A percentile compares a stretch with the other conserved stretches of the same genome.
These are phyloP conservation scores for Nemania bipapillata DNA, from an alignment of 2,329 filamentous ascomycete genomes.

Conservation along the genomic window DNA sequence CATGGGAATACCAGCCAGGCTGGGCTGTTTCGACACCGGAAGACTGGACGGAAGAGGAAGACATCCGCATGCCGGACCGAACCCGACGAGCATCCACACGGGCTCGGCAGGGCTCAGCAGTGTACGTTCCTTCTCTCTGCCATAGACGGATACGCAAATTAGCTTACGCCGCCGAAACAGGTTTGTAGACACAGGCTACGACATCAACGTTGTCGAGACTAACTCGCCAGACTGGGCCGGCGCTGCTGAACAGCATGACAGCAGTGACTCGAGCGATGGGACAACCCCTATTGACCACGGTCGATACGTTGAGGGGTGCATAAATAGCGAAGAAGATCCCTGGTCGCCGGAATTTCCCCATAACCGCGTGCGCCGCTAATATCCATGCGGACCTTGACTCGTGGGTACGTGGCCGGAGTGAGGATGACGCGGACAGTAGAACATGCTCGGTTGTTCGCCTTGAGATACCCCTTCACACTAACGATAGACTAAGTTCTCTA, in stretches of 20 bases:
- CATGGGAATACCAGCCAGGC: not conserved
- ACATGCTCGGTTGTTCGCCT: not conserved
- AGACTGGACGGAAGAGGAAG: not conserved
- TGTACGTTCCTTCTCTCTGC: slow-evolving; percentile 27
- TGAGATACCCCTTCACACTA: not conserved
- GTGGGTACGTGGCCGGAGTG: not conserved
- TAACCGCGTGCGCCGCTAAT: not conserved
- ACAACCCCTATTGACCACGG: not conserved
- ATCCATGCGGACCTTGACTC: not conserved
- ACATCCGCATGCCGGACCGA: not conserved
- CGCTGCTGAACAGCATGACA: not conserved
- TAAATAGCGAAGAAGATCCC: slow-evolving; percentile 11
- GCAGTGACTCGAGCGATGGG: slow-evolving; percentile 9
- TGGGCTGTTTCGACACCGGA: not conserved
- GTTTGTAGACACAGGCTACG: not conserved
- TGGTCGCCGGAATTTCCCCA: slow-evolving; percentile 22
- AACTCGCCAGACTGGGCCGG: not conserved
- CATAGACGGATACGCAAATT: not conserved
- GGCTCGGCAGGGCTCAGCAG: slow-evolving; percentile 25
- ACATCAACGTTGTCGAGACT: not conserved
- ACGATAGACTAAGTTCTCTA: not conserved
- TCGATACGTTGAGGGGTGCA: slow-evolving; percentile 4
- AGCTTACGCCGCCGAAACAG: slow-evolving; percentile 15
- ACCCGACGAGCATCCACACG: slow-evolving; percentile 21
- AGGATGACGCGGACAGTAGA: not conserved